phyloP scores from a whole-genome alignment of 1,139 yeast species.

The Debaryomyces psychrophilus region DNA sequence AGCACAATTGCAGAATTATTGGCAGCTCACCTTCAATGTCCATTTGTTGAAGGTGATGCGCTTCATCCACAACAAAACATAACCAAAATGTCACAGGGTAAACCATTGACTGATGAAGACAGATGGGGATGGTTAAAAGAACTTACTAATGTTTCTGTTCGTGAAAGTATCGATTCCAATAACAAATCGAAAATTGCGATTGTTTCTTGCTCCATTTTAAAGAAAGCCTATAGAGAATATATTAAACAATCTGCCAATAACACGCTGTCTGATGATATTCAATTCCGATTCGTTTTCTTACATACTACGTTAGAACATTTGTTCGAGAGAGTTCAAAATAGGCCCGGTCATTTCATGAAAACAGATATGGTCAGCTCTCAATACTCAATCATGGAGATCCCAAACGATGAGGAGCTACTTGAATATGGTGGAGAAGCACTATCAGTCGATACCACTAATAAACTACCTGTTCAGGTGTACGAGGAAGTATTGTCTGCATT shows the following conservation, averaged over 20 bases:
- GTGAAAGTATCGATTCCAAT: conserved; percentile 32
- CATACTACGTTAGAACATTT: conserved; percentile 66
- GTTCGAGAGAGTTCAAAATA: conserved; percentile 55
- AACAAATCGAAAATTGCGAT: conserved; percentile 42
- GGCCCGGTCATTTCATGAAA: conserved; percentile 86
- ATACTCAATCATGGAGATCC: conserved; percentile 72
- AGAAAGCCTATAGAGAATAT: conserved; percentile 66
- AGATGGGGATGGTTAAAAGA: conserved; percentile 84
- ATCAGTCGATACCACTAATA: conserved; percentile 43
- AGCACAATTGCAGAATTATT: conserved; percentile 71
- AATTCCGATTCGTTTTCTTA: conserved; percentile 65
- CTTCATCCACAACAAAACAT: conserved; percentile 76
- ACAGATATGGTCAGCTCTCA: conserved; percentile 81
- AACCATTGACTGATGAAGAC: conserved; percentile 85
- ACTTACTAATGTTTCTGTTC: conserved; percentile 48
- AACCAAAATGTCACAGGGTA: conserved; percentile 78
- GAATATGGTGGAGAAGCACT: conserved; percentile 42
- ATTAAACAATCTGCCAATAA: conserved; percentile 38
- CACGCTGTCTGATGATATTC: conserved; percentile 33
- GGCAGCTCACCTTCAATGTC: conserved; percentile 45
- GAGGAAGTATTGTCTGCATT: conserved; percentile 14
- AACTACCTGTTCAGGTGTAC: conserved; percentile 40
- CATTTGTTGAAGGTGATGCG: conserved; percentile 83
- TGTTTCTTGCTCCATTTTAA: conserved; percentile 85
- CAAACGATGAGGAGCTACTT: conserved; percentile 46